Conservation (phyloP, 1,139 yeast genomes). For the Nakaseomyces delphensis region DNA sequence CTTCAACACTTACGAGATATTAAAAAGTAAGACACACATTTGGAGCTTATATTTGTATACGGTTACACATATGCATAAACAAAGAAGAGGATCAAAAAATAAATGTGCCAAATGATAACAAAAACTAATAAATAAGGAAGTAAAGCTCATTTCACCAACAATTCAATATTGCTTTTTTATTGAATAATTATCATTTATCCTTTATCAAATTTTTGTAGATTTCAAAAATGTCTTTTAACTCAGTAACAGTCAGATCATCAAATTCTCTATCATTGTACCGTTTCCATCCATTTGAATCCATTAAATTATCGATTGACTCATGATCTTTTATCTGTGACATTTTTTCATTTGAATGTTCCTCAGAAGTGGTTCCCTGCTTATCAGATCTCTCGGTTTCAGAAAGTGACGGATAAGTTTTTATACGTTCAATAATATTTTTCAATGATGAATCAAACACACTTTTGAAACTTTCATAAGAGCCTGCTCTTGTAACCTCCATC, state of each 20-base stretch:
- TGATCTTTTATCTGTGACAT: not conserved
- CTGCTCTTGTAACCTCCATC: slow-evolving; percentile 14
- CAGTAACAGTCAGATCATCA: slow-evolving; percentile 26
- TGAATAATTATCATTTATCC: not conserved
- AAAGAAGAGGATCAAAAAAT: too few species aligned
- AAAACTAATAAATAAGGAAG: too few species aligned
- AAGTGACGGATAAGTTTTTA: slow-evolving; percentile 23
- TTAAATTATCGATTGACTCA: slow-evolving; percentile 4
- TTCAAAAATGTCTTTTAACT: slow-evolving; percentile 25
- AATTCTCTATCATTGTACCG: slow-evolving; percentile 20
- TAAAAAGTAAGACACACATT: too few species aligned
- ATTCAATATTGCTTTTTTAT: too few species aligned
- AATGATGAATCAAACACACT: slow-evolving; percentile 26
- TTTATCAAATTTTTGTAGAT: slow-evolving; percentile 24
- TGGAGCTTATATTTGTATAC: too few species aligned
- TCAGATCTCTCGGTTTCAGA: slow-evolving; percentile 1
- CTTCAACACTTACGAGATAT: too few species aligned
- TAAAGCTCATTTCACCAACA: too few species aligned
- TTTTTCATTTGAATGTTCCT: not conserved
- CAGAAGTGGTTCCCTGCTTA: slow-evolving; percentile 2
- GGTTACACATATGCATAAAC: too few species aligned
- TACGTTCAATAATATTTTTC: slow-evolving; percentile 25
- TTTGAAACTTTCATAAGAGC: slow-evolving; percentile 23
- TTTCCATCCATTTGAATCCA: slow-evolving; percentile 15
- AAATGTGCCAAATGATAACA: too few species aligned